Evolutionary conservation across 2,329 filamentous ascomycete species (phyloP), one percentile per base, ranked within the genome.

Genomic region (Cladosporium sphaerospermum): DNA sequence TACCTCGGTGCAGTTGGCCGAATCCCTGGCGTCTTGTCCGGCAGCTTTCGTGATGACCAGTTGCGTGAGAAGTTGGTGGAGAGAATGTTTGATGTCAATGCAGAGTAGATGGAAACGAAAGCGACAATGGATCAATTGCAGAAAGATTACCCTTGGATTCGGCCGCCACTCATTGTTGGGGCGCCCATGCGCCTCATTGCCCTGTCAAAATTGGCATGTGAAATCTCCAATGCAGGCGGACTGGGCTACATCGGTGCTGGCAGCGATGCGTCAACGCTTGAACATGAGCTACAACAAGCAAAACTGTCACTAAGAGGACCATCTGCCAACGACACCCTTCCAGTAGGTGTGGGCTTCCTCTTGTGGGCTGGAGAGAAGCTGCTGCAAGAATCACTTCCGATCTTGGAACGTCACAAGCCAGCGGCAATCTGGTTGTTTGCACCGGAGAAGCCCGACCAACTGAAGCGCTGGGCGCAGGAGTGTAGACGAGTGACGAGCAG

Each of bases 171-270:
- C 16, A 75, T 89, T 31, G 73, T 78, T 43, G 74, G 75, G 36
- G 85, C 84, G 1, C 86, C 86, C 0, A 89, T 90, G 86, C 79
- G 83, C 43, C 74, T 82, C 34, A 80, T 88, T 51, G 72, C 76
- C 60, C 75, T 67, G 62, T 77, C 65, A 56, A 75, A 64, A 0
- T 75, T 89, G 3, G 82, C 84, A 2, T 71, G 82, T 32, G 77
- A 81, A 41, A 77, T 88, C 11, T 82, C 79, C 2, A 69, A 69
- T 59, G 78, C 79, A 32, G 73, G 74, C 18, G 74, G 73, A n/a
- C 62, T 76, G 9, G 74, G 73, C 48, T 76, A 76, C 64, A 64
- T 76, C 23, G 74, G 69, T 56, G 70, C 68, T 16, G 73, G 73
- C 54, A 74, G 66, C 54, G 71, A 75, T 59, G 64, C 64, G 18